A percentile compares a stretch with the other conserved stretches of the same genome.
phyloP scores from a whole-genome alignment of 169 alveolate genomes.

The Plasmodium gaboni region DNA sequence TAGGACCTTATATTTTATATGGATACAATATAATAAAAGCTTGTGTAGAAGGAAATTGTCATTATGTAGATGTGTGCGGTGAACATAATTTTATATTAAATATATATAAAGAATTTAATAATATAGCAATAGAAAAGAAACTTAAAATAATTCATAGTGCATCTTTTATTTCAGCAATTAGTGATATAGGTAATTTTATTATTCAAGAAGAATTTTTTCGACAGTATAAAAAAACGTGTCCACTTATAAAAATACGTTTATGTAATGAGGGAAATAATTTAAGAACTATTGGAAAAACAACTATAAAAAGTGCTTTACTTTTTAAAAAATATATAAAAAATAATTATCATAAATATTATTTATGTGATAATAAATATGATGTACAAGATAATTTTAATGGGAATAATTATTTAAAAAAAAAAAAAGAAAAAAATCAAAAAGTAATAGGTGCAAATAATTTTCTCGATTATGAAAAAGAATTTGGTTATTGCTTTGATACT shows the following conservation, averaged over 20 bases:
- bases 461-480: conserved; percentile 55
- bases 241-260: conserved; percentile 32
- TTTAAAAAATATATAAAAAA: conserved; percentile 25
- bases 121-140: conserved; percentile 48
- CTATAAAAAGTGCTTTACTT: conserved; percentile 50
- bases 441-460: neutral
- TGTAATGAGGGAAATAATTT: conserved; percentile 35
- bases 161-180: conserved; percentile 66
- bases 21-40: conserved; percentile 69
- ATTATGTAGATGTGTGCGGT: conserved; percentile 61
- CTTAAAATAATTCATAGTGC: conserved; percentile 72
- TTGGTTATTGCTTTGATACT: conserved; percentile 70
- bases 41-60: conserved; percentile 33
- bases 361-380: conserved; percentile 61
- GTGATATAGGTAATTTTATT: conserved; percentile 65
- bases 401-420: neutral
- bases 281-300: conserved; percentile 49
- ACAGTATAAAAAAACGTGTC: conserved; percentile 34
- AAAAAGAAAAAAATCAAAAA: neutral
- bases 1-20: conserved; percentile 62
- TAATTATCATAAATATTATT: conserved; percentile 38
- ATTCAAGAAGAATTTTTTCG: conserved; percentile 50
- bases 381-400: neutral
- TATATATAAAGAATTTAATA: conserved; percentile 52
- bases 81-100: conserved; percentile 56